Conservation (phyloP, 1,139 yeast genomes). For the Suhomyces panamericanus region DNA sequence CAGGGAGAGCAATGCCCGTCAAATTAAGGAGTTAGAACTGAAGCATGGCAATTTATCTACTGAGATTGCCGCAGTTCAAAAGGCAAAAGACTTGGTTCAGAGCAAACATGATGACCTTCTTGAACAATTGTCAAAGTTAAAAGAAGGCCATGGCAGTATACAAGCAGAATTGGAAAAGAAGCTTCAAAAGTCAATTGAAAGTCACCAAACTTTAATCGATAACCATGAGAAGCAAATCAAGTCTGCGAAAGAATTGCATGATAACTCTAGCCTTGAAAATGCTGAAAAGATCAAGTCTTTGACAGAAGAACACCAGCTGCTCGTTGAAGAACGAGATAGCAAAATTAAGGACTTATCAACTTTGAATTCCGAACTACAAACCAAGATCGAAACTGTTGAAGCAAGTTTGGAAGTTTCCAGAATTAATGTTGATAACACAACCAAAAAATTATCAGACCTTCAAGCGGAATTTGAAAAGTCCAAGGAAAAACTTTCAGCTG, state of each 20-base stretch:
- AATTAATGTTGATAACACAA: background rate
- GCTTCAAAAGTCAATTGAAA: background rate
- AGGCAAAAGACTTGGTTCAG: conserved; percentile 2
- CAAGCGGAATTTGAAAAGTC: background rate
- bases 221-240: background rate
- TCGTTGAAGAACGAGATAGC: background rate
- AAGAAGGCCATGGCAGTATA: conserved; percentile 9
- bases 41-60: background rate
- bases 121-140: conserved; percentile 2
- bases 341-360: background rate
- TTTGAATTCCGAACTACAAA: background rate
- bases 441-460: background rate
- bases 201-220: background rate
- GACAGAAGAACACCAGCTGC: background rate
- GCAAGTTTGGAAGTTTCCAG: background rate
- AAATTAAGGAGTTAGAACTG: background rate
- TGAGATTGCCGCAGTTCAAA: conserved; percentile 1
- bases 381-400: background rate
- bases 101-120: background rate
- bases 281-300: conserved; percentile 3
- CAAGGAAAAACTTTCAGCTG: background rate
- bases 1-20: background rate
- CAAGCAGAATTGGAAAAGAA: conserved; percentile 8
- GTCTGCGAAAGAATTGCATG: background rate
- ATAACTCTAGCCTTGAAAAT: background rate